Conservation (phyloP, 768 basidiomycete genomes). For the Boletus edulis region DNA sequence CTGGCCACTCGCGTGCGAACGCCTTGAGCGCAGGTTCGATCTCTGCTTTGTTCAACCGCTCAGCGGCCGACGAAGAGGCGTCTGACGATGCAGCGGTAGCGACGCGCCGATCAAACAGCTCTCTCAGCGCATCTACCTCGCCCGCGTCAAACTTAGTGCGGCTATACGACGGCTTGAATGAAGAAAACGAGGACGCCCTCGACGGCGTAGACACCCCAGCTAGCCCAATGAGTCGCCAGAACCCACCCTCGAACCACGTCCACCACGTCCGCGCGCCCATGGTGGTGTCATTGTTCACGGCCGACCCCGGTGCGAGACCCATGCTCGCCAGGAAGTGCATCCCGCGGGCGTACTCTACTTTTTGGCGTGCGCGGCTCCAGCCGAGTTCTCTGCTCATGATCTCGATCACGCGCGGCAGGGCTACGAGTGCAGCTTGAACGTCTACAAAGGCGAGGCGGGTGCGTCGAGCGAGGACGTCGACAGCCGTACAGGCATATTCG, state of each 20-base stretch:
- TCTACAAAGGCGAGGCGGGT: slow-evolving; percentile 95
- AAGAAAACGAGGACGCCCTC: neutral
- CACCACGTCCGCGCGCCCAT: slow-evolving; percentile 11
- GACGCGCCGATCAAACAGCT: slow-evolving; percentile 30
- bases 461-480: slow-evolving; percentile 90
- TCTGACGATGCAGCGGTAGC: neutral
- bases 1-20: slow-evolving; percentile 35
- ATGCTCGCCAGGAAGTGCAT: slow-evolving; percentile 76
- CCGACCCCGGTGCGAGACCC: slow-evolving; percentile 63
- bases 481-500: slow-evolving; percentile 91
- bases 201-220: neutral
- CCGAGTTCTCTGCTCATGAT: slow-evolving; percentile 86
- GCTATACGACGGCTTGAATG: slow-evolving; percentile 35
- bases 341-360: slow-evolving; percentile 55
- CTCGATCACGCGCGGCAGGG: slow-evolving; percentile 84
- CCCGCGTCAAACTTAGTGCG: slow-evolving; percentile 55
- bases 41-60: slow-evolving; percentile 39
- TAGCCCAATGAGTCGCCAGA: slow-evolving; percentile 25
- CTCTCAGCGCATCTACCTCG: slow-evolving; percentile 43
- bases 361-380: slow-evolving; percentile 65
- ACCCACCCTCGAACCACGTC: slow-evolving; percentile 14
- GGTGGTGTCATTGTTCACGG: neutral
- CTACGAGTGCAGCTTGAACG: slow-evolving; percentile 76
- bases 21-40: slow-evolving; percentile 43
- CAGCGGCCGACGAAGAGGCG: neutral